phyloP scores from a whole-genome alignment of 1,284 basidiomycete species.

The Malassezia sp. region DNA sequence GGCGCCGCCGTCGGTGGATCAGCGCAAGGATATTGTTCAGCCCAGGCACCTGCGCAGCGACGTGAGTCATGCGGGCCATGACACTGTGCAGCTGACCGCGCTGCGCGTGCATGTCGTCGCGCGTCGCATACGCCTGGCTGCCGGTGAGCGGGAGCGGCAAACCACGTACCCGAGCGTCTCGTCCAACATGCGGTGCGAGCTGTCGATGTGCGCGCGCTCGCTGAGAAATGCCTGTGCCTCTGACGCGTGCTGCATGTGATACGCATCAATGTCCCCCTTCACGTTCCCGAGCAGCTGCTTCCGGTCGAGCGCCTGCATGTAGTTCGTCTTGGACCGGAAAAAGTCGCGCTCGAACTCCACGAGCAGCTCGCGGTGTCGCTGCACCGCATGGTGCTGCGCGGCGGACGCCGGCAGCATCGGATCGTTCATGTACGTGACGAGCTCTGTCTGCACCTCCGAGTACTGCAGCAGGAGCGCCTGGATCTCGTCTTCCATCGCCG shows the following conservation, averaged over 20 bases:
- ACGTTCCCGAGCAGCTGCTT: conserved; percentile 81
- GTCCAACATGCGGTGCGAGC: conserved; percentile 86
- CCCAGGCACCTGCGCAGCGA: conserved; percentile 71
- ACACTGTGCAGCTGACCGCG: conserved; percentile 63
- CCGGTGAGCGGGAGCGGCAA: neutral
- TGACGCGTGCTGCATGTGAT: conserved; percentile 62
- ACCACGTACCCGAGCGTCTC: conserved; percentile 65
- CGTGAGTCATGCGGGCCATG: conserved; percentile 62
- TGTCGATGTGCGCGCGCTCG: conserved; percentile 79
- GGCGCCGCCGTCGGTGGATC: conserved; percentile 76
- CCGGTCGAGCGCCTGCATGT: conserved; percentile 72
- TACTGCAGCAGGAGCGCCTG: conserved; percentile 59
- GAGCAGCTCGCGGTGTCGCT: conserved; percentile 77
- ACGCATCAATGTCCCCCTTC: conserved; percentile 79
- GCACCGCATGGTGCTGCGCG: conserved; percentile 75
- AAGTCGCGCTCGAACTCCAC: conserved; percentile 72
- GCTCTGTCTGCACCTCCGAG: conserved; percentile 38
- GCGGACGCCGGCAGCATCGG: conserved; percentile 65
- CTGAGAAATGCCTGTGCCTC: conserved; percentile 74
- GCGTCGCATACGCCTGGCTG: conserved; percentile 94
- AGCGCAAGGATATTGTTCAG: conserved; percentile 80
- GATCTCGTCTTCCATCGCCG: conserved; percentile 60
- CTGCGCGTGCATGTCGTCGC: conserved; percentile 84
- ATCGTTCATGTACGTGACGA: conserved; percentile 57
- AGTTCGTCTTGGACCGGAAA: conserved; percentile 24